Base-by-base conservation (phyloP, 345 rosid genomes). In the Turritis glabra region DNA sequence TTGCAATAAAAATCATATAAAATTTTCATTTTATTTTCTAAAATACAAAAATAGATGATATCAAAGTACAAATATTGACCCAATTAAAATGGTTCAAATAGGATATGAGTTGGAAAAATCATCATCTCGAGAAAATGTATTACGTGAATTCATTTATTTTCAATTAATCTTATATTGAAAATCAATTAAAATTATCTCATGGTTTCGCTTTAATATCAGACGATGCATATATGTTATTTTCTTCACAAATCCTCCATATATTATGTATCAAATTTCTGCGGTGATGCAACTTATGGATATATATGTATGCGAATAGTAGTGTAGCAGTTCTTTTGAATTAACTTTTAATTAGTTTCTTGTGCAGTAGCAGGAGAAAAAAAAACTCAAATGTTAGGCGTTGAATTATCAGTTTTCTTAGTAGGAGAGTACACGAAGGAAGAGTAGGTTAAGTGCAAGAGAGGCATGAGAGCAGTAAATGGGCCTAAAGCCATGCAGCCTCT, bases 401-500 rank as follows among this genome's bases (percentile, higher is more conserved):
- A 76, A 76, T 61, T 13, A 60, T 50, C 11, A 51, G 78, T 59
- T 56, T 1, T 10, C 9, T 6, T 59, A 58, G 56, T 26, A 58
- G 65, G 44, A 37, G 77, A 54, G 77, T 64, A 54, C 35, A 54
- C 35, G 33, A 73, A 52, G 22, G 69, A 29, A 48, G 67, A 47
- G 61, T 75, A 77, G 80, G 73, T 71, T 64, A 71, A 57, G 64
- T 77, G 77, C 80, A 48, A 77, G 80, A 71, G 80, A 71, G 80
- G 80, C 80, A 77, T 71, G 80, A 64, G 77, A 71, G 56, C 55
- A 77, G 77, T 77, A 77, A 77, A 77, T 71, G 72, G 72, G 77
- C 25, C 69, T 72, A 57, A 71, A 44, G 50, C 56, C 80, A 77
- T 77, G 80, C 80, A 77, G 73, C 73, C 77, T 77, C 77, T 77